A percentile compares a stretch with the other conserved stretches of the same genome.
These are phyloP conservation scores for Coemansia asiatica DNA, from an alignment of 192 early-diverging fungal species.

Conservation along the genomic window DNA sequence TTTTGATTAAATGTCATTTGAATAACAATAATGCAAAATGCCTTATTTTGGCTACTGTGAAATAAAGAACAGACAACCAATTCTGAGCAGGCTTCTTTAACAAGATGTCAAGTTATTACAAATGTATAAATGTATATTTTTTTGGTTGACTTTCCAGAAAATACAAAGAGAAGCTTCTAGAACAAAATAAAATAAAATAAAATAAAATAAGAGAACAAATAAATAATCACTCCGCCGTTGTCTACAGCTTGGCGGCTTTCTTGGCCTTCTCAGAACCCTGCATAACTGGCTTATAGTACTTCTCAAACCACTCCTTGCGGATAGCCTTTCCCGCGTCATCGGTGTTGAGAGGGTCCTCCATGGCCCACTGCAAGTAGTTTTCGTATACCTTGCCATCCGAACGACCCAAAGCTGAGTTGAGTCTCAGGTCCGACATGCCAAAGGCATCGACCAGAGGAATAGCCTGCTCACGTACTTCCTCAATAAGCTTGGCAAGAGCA, in stretches of 20 bases:
- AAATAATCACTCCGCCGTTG: neutral
- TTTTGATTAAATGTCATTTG: too few relatives aligned
- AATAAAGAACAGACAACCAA: too few relatives aligned
- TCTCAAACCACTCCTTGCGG: slow-evolving; percentile 44
- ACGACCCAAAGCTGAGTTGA: slow-evolving; percentile 76
- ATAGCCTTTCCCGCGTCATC: slow-evolving; percentile 25
- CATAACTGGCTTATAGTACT: slow-evolving; percentile 48
- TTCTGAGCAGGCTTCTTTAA: too few relatives aligned
- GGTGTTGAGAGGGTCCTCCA: slow-evolving; percentile 72
- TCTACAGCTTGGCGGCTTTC: slow-evolving; percentile 22
- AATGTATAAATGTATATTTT: too few relatives aligned
- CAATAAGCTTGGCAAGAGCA: slow-evolving; percentile 57
- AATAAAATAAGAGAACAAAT: neutral
- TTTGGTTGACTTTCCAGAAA: too few relatives aligned
- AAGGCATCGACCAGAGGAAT: slow-evolving; percentile 81
- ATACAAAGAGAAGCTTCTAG: neutral
- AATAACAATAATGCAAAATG: too few relatives aligned
- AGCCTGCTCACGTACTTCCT: slow-evolving; percentile 71
- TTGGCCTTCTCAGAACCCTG: slow-evolving; percentile 19
- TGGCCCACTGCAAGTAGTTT: slow-evolving; percentile 70
- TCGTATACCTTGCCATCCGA: slow-evolving; percentile 82
- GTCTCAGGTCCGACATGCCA: slow-evolving; percentile 69
- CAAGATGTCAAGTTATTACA: too few relatives aligned
- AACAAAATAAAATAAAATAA: neutral
- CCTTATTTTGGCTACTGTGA: too few relatives aligned